Conservation (phyloP, 2,329 filamentous ascomycete genomes). For the Fusarium cyanostomum region DNA sequence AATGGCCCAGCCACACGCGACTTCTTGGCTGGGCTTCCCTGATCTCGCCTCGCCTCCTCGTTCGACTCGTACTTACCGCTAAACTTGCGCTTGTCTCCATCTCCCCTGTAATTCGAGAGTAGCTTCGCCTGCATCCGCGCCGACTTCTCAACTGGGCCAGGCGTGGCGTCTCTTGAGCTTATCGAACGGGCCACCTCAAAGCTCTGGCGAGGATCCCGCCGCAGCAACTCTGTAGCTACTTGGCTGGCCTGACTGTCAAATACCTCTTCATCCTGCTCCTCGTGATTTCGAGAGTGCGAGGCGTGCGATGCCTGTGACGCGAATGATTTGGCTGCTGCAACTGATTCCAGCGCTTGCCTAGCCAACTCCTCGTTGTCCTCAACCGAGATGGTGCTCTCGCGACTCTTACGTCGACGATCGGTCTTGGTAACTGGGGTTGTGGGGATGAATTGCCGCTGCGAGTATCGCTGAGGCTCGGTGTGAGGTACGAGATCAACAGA, state of each 20-base stretch:
- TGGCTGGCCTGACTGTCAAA: slow-evolving; percentile 81
- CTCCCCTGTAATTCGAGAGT: slow-evolving; percentile 56
- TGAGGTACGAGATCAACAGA: slow-evolving; percentile 70
- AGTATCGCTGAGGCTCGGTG: slow-evolving; percentile 63
- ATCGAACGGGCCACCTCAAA: slow-evolving; percentile 60
- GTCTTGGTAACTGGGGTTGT: slow-evolving; percentile 56
- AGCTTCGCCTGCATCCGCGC: slow-evolving; percentile 62
- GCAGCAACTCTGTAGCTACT: slow-evolving; percentile 78
- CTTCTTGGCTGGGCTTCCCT: slow-evolving; percentile 63
- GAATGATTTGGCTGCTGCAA: slow-evolving; percentile 57
- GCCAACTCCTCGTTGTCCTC: slow-evolving; percentile 68
- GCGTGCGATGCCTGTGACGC: slow-evolving; percentile 38
- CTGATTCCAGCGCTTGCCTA: slow-evolving; percentile 62
- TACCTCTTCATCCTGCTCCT: slow-evolving; percentile 60
- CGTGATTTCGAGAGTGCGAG: slow-evolving; percentile 41
- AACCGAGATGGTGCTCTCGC: slow-evolving; percentile 86
- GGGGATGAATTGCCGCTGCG: slow-evolving; percentile 52
- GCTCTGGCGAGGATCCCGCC: slow-evolving; percentile 64
- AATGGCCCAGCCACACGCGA: slow-evolving; percentile 54
- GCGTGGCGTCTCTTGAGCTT: slow-evolving; percentile 56
- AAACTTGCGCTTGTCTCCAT: slow-evolving; percentile 63
- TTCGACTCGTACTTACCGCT: slow-evolving; percentile 45
- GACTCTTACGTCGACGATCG: slow-evolving; percentile 70
- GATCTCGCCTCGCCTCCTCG: slow-evolving; percentile 48
- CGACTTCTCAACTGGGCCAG: slow-evolving; percentile 54